Conservation (phyloP, 2,329 filamentous ascomycete species). For the Phialemoniopsis sp. region DNA sequence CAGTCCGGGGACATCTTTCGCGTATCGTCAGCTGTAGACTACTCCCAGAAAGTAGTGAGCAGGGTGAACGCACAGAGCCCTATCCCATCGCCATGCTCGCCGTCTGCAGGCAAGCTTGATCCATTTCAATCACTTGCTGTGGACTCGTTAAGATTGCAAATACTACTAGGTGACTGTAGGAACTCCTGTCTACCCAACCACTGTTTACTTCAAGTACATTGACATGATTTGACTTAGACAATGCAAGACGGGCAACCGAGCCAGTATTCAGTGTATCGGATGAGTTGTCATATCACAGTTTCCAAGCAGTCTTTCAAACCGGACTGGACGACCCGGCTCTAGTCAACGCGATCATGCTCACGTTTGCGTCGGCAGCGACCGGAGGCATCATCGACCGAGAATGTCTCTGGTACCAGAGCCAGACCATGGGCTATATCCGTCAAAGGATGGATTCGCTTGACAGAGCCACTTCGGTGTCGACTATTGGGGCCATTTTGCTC, state of each 20-base stretch:
- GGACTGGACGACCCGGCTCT: constrained; percentile 28
- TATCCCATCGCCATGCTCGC: not conserved
- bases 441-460: constrained; percentile 21
- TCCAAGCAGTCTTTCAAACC: constrained; percentile 25
- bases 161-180: constrained; percentile 1
- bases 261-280: constrained; percentile 31
- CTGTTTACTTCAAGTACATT: not conserved
- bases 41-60: no score
- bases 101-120: constrained; percentile 1
- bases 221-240: constrained; percentile 9
- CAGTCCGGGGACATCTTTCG: not conserved
- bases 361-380: constrained; percentile 24
- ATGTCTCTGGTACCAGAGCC: constrained; percentile 27
- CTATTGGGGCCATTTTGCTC: constrained; percentile 34
- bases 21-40: no score
- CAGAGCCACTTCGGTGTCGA: constrained; percentile 25
- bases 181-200: not conserved
- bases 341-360: constrained; percentile 32
- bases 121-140: constrained; percentile 3
- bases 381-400: constrained; percentile 19
- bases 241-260: constrained; percentile 18
- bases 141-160: constrained; percentile 1
- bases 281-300: constrained; percentile 30
- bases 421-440: constrained; percentile 25
- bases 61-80: no score